Evolutionary conservation across 2,329 filamentous ascomycete species (phyloP).

Genomic region (Fusarium oligoseptatum): DNA sequence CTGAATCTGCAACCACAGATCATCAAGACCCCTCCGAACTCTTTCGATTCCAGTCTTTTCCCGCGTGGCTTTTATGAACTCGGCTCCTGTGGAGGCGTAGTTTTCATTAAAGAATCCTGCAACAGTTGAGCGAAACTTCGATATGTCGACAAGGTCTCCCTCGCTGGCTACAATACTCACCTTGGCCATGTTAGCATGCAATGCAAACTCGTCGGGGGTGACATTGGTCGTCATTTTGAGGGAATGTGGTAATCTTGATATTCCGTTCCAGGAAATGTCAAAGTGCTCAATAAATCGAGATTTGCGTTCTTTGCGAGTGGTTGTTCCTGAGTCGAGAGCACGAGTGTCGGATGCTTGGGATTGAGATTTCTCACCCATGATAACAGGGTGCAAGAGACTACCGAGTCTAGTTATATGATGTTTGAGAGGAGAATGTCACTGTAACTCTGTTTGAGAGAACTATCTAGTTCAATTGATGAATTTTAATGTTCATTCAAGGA

Average conservation of each 20-base stretch:
- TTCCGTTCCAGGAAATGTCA: neutral
- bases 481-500: neutral
- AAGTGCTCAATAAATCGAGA: neutral
- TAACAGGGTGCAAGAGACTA: neutral
- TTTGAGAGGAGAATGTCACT: neutral
- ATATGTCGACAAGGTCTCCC: neutral
- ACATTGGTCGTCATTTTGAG: neutral
- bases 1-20: constrained; percentile 28
- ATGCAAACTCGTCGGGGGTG: too few relatives aligned
- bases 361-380: neutral
- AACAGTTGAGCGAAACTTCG: neutral
- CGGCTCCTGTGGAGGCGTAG: constrained; percentile 1
- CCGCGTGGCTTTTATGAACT: neutral
- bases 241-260: neutral
- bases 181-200: neutral
- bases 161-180: neutral
- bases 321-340: neutral
- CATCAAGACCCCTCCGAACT: constrained; percentile 9
- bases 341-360: neutral
- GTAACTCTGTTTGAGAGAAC: neutral
- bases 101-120: constrained; percentile 11
- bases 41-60: constrained; percentile 1
- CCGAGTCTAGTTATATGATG: neutral
- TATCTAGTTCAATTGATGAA: neutral
- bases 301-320: neutral